Evolutionary conservation across 305 asterid species (phyloP), one percentile per base, ranked within the genome.

Genomic region (Andrographis paniculata): DNA sequence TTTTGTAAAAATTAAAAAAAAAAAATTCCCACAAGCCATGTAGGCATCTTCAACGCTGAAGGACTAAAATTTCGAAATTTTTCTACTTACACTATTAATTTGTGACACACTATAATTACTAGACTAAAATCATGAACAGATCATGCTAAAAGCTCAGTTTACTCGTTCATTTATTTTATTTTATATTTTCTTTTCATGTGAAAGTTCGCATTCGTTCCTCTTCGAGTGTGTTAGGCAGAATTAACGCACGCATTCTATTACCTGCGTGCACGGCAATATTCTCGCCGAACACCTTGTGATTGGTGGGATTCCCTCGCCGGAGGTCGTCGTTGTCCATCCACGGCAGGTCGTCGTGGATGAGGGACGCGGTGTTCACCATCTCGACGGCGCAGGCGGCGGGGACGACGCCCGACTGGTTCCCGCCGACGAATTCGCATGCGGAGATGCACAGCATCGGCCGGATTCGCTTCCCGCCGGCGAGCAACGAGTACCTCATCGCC

Each of bases 241-340:
- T n/a, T n/a, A n/a, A n/a, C n/a, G n/a, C 6, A 24, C 6, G 30
- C 6, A 8, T 24, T 24, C 4, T 33, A 1, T 10, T 19, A 61
- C 66, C 66, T 22, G 91, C 83, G 17, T 77, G 75, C 30, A 77
- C 77, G 14, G 83, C 79, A 47, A 74, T 76, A 43, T 71, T 67
- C 57, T 74, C 83, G 16, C 91, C 86, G 53, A 58, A 77, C 2
- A 72, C 79, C 19, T 60, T 74, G 52, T 80, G 92, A 45, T 77
- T 80, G 0, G 87, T 80, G 17, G 84, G 92, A 13, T 72, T 77
- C 2, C 92, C 86, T 1, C 92, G 73, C 11, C 87, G 83, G 52
- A 80, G 73, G 15, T 80, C 87, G 61, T 77, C 87, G 55, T 80
- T 66, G 53, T 80, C 92, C 92, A 80, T 80, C 46, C 71, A 65